Evolutionary conservation across 352 stramenopile species (phyloP).

Genomic region (Phytophthora sp.): DNA sequence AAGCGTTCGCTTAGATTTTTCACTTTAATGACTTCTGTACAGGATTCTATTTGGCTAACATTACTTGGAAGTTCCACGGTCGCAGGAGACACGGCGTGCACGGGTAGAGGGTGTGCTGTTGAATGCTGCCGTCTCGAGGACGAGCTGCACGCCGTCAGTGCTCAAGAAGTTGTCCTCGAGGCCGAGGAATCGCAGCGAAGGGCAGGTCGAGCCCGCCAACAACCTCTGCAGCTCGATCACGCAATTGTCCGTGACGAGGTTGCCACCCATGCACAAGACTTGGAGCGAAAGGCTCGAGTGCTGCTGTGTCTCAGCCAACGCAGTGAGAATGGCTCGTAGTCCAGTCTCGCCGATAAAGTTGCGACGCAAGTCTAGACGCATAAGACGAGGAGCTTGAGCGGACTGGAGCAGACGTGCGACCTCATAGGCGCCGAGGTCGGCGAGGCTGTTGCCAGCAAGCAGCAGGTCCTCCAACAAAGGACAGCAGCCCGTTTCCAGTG

Average conservation of each 20-base stretch:
- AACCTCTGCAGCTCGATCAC: constrained; percentile 55
- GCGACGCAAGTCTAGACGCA: constrained; percentile 65
- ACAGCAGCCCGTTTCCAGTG: constrained; percentile 52
- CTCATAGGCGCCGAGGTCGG: constrained; percentile 56
- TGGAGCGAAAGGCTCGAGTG: constrained; percentile 44
- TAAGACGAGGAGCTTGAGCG: constrained; percentile 39
- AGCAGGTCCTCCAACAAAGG: constrained; percentile 61
- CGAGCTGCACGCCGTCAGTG: constrained; percentile 58
- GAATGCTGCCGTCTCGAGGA: constrained; percentile 60
- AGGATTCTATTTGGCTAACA: too few relatives aligned
- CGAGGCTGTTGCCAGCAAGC: constrained; percentile 72
- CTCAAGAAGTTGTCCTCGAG: constrained; percentile 87
- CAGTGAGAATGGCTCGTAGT: constrained; percentile 45
- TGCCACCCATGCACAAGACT: constrained; percentile 80
- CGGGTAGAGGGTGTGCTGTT: constrained; percentile 51
- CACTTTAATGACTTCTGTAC: too few relatives aligned
- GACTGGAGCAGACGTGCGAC: constrained; percentile 53
- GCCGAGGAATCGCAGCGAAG: constrained; percentile 68
- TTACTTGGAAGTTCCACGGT: constrained; percentile 31
- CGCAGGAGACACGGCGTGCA: constrained; percentile 57
- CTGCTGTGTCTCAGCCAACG: constrained; percentile 36
- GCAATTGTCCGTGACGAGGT: constrained; percentile 84
- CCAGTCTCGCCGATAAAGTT: constrained; percentile 79
- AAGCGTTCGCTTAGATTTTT: constrained; percentile 24
- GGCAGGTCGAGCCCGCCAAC: constrained; percentile 43